Conservation (phyloP, 306 rosid species). For the Malus domestica region DNA sequence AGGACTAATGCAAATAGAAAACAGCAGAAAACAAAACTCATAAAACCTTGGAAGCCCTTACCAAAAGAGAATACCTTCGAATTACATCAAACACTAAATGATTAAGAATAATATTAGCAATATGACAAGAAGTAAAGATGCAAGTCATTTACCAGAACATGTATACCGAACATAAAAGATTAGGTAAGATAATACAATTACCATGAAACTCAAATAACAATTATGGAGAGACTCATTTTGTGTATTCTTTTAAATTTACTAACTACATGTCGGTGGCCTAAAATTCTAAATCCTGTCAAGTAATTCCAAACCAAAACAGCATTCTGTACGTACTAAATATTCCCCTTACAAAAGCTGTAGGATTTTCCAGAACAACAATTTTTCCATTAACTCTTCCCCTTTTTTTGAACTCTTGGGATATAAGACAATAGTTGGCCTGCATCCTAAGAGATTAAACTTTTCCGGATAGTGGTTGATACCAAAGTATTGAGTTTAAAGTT, state of each 20-base stretch:
- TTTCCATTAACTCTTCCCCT: background rate
- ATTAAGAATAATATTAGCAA: conserved; percentile 13
- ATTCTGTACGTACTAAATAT: conserved; percentile 4
- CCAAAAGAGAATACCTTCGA: conserved; percentile 25
- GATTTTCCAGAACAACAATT: background rate
- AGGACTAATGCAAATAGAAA: conserved; percentile 14
- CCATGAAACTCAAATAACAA: background rate
- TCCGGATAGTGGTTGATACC: too few species aligned
- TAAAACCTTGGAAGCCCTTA: conserved; percentile 24
- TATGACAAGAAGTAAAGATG: conserved; percentile 15
- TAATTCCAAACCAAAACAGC: conserved; percentile 8
- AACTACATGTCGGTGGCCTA: conserved; percentile 8
- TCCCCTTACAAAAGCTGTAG: conserved; percentile 3
- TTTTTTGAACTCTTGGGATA: background rate
- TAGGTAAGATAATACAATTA: conserved; percentile 3
- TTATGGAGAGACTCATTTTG: background rate
- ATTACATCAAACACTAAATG: conserved; percentile 14
- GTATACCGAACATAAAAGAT: background rate
- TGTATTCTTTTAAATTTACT: background rate
- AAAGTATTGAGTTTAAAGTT: too few species aligned
- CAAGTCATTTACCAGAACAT: background rate
- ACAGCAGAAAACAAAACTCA: conserved; percentile 20
- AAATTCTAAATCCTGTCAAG: conserved; percentile 7
- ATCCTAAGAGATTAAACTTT: too few species aligned
- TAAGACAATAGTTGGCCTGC: too few species aligned